Percentiles rank a stretch among this genome's conserved stretches.
These are phyloP conservation scores for Exophiala spinifera DNA, from an alignment of 2,329 filamentous ascomycete species.

Conservation along the genomic window DNA sequence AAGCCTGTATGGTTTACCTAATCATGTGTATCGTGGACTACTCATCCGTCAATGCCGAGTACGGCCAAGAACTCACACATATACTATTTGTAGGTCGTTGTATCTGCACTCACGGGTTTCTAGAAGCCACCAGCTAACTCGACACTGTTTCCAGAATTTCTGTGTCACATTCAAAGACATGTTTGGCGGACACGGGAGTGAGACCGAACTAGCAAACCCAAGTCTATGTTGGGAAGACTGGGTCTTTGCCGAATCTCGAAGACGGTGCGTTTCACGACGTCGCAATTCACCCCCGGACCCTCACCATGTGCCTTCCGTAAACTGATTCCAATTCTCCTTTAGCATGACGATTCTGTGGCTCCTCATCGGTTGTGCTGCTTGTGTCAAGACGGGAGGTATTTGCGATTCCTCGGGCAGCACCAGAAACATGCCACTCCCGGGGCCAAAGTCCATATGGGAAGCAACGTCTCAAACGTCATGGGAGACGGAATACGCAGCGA, in stretches of 20 bases:
- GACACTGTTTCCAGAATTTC: too few species aligned
- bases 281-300: too few species aligned
- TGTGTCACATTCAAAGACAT: neutral
- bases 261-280: conserved; percentile 22
- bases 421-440: conserved; percentile 3
- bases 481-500: conserved; percentile 11
- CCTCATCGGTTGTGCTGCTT: conserved; percentile 10
- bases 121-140: neutral
- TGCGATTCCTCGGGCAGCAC: conserved; percentile 2
- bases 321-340: neutral
- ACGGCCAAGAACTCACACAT: conserved; percentile 9
- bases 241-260: conserved; percentile 27
- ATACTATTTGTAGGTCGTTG: conserved; percentile 1
- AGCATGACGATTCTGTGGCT: conserved; percentile 13
- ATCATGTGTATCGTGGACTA: conserved; percentile 24
- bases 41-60: conserved; percentile 1
- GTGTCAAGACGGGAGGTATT: conserved; percentile 5
- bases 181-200: neutral
- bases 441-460: conserved; percentile 15
- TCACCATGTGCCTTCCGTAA: too few species aligned
- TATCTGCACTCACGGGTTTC: too few species aligned
- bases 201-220: conserved; percentile 9
- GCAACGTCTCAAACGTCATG: conserved; percentile 8
- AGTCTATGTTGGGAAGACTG: conserved; percentile 26
- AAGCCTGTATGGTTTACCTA: conserved; percentile 25